phyloP scores from a whole-genome alignment of 2,329 filamentous ascomycete species.

The Fusarium tuaranense region DNA sequence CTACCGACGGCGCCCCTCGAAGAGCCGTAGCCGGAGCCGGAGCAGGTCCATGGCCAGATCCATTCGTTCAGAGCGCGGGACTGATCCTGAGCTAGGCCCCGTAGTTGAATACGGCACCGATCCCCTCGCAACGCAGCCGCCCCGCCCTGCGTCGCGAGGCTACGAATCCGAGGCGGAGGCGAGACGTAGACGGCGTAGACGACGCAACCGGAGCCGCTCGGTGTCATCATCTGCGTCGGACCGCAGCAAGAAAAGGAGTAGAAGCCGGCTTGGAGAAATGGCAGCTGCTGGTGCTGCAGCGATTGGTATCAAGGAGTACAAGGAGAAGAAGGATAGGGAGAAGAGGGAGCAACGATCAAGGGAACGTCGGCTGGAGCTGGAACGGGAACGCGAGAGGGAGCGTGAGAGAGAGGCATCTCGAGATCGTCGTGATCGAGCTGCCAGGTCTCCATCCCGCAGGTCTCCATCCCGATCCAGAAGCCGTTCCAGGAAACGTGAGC shows the following conservation, averaged over 20 bases:
- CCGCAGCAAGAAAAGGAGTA: constrained; percentile 61
- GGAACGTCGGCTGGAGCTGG: constrained; percentile 45
- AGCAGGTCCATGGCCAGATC: constrained; percentile 65
- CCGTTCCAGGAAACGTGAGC: constrained; percentile 47
- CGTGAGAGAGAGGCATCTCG: constrained; percentile 34
- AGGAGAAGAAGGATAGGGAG: constrained; percentile 55
- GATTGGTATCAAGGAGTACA: constrained; percentile 71
- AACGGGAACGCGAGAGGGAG: constrained; percentile 40
- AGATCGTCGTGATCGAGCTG: constrained; percentile 46
- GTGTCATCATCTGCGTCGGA: constrained; percentile 49
- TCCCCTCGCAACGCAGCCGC: constrained; percentile 61
- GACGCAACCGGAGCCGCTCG: constrained; percentile 51
- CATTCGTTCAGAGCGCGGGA: constrained; percentile 62
- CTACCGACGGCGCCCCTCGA: constrained; percentile 50
- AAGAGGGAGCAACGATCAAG: constrained; percentile 51
- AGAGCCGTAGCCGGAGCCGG: constrained; percentile 53
- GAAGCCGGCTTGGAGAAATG: constrained; percentile 65
- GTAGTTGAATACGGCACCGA: constrained; percentile 74
- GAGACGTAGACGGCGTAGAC: constrained; percentile 51
- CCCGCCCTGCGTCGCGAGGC: constrained; percentile 49
- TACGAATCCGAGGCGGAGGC: constrained; percentile 64
- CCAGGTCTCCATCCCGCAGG: constrained; percentile 35
- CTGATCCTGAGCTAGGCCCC: constrained; percentile 74
- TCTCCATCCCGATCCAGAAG: constrained; percentile 38
- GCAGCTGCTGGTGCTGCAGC: constrained; percentile 71